Evolutionary conservation across 2,329 filamentous ascomycete species (phyloP), one percentile per base, ranked within the genome.

Genomic region (Xylariaceae sp.): DNA sequence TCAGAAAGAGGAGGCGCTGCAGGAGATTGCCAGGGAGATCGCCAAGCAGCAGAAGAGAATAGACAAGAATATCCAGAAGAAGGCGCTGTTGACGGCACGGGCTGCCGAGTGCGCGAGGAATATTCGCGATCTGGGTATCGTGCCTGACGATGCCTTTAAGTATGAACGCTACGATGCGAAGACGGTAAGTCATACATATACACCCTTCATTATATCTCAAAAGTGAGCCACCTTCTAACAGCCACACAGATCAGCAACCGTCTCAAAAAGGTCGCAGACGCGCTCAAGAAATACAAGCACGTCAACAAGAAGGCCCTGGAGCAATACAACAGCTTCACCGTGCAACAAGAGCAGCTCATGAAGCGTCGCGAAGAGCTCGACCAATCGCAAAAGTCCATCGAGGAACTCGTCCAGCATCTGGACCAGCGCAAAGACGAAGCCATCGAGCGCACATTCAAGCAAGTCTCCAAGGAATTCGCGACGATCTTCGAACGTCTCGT

Each of bases 281-380:
- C 89, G 0, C 80, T 97, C 57, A 97, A 97, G 77, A 96, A 97
- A 73, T 97, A 94, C 77, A 91, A 92, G 57, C 91, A 97, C 70
- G 92, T 99, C 77, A 99, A 99, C 83, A 99, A 97, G 78, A 97
- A 99, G 77, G 94, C 94, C 0, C 96, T 97, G 72, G 95, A 99
- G 75, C 94, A 99, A 74, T 99, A 97, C 78, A 95, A 93, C 77
- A 96, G 88, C 76, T 99, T 97, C 73, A 97, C 93, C 6, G 89
- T 87, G 54, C 91, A 97, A 75, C 88, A 95, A 59, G 92, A 96
- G 63, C 88, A 88, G 18, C 81, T 99, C 15, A 89, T 89, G 53
- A 88, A 89, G 70, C 88, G 94, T 66, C 86, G 93, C 53, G 84
- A 88, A 67, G 94, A 97, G 73, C 85, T 99, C 9, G 91, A 96